Evolutionary conservation across 139 green algal genomes (phyloP), one percentile per base, ranked within the genome.

Genomic region (Microglena sp.): DNA sequence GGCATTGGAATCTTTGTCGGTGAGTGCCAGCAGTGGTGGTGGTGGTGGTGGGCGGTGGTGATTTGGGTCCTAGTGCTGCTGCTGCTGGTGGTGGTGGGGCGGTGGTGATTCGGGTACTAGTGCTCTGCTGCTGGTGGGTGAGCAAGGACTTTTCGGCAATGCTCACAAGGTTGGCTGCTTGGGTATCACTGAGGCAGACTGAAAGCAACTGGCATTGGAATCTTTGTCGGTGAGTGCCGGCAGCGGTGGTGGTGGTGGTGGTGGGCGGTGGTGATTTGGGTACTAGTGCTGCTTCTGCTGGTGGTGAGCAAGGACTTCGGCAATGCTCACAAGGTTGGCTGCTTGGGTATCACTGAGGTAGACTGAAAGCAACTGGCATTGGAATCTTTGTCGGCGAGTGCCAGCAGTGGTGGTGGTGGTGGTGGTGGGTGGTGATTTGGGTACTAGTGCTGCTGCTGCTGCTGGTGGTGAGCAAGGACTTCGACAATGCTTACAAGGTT

Each of bases 181-280:
- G n/a, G 87, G 86, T 11, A 79, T 92, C 22, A 89, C 87, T 2
- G 81, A 92, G 45, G 74, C 66, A 18, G 83, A 93, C 71, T 93
- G 86, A 84, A 73, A 73, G 18, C 58, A 67, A 7, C 77, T 93
- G 21, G 87, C 71, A 21, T 64, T 81, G 40, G 77, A 84, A 65
- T 79, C n/a, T n/a, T n/a, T n/a, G n/a, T n/a, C n/a, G n/a, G n/a
- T 57, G 46, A 8, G n/a, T 57, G 7, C 7, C 5, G 11, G 5
- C 46, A 28, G 46, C 11, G 7, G 46, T n/a, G 46, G 7, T 68
- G 53, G 4, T n/a, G n/a, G n/a, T n/a, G n/a, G n/a, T n/a, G n/a
- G n/a, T n/a, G n/a, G n/a, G n/a, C n/a, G n/a, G n/a, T n/a, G 27
- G 27, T 15, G 45, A 15, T 31, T 36, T n/a, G 28, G 62, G 22